Evolutionary conservation across 495 filamentous ascomycete genomes (phyloP).

Genomic region (Daldinia bambusicola): DNA sequence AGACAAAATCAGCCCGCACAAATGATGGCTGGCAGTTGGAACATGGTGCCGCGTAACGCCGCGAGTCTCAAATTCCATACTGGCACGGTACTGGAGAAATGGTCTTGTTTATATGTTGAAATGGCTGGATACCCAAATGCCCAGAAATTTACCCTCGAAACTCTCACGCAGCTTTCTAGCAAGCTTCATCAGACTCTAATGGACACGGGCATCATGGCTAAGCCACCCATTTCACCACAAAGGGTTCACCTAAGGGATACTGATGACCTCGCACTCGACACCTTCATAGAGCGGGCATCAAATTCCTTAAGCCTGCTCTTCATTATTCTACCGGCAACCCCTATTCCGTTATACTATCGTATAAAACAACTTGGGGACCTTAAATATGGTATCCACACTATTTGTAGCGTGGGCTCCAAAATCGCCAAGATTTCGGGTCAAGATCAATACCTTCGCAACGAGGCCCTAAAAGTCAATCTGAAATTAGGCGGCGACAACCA

Average conservation of each 20-base stretch:
- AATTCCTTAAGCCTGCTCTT: conserved; percentile 16
- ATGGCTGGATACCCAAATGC: conserved; percentile 1
- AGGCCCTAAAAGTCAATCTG: conserved; percentile 76
- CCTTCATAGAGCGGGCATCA: not conserved
- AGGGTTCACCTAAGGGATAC: not conserved
- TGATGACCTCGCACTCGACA: conserved; percentile 25
- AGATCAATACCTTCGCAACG: conserved; percentile 68
- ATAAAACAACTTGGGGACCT: conserved; percentile 73
- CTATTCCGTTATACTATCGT: conserved; percentile 65
- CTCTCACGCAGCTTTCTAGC: not conserved
- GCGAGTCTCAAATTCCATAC: conserved; percentile 10
- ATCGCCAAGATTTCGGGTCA: conserved; percentile 48
- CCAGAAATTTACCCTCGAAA: not conserved
- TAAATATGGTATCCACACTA: conserved; percentile 66
- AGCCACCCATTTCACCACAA: not conserved
- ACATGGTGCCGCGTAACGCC: conserved; percentile 19
- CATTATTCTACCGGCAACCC: conserved; percentile 62
- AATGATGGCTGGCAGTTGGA: conserved; percentile 19
- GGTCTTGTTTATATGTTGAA: conserved; percentile 15
- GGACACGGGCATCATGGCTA: not conserved
- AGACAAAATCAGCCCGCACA: conserved; percentile 26
- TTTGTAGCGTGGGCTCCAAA: conserved; percentile 65
- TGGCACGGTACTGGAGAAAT: not conserved
- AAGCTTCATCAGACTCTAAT: not conserved
- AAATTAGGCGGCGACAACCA: conserved; percentile 79